These are phyloP conservation scores for Dicorynia guianensis DNA, from an alignment of 306 rosid genomes.

Conservation along the genomic window DNA sequence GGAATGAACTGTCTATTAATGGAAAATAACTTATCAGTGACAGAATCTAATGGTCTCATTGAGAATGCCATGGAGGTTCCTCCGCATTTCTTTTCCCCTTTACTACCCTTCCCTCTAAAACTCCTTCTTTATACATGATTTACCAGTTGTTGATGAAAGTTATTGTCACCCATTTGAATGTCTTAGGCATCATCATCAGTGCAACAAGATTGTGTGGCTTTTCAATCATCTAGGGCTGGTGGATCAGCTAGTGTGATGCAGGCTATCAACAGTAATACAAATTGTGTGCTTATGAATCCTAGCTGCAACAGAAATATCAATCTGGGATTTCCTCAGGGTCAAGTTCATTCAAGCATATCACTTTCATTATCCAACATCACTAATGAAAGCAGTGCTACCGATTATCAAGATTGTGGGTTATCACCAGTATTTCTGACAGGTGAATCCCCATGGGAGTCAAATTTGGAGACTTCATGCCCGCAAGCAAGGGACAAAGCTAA, in stretches of 20 bases:
- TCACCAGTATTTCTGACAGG: conserved; percentile 64
- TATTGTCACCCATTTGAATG: conserved; percentile 25
- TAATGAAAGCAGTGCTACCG: conserved; percentile 64
- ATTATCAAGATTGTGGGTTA: conserved; percentile 71
- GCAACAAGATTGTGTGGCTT: conserved; percentile 61
- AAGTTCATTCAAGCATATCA: conserved; percentile 65
- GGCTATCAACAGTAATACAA: conserved; percentile 51
- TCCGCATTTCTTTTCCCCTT: conserved; percentile 2
- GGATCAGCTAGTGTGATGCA: conserved; percentile 58
- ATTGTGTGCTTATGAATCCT: conserved; percentile 57
- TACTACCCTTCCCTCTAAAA: conserved; percentile 23
- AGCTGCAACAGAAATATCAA: conserved; percentile 55
- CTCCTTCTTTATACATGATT: conserved; percentile 13
- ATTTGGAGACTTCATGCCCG: conserved; percentile 62
- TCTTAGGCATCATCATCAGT: conserved; percentile 70
- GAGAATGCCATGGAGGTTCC: conserved; percentile 74
- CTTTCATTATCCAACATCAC: conserved; percentile 65
- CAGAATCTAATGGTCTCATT: conserved; percentile 61
- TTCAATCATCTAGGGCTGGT: conserved; percentile 56
- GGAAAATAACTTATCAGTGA: conserved; percentile 63
- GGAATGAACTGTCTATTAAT: conserved; percentile 62
- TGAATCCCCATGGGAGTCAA: conserved; percentile 73
- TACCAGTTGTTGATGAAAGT: conserved; percentile 33
- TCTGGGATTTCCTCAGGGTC: conserved; percentile 69
- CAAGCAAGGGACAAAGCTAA: conserved; percentile 83